Conservation (phyloP, 73 alveolate genomes). For the Paramecium sexaurelia region DNA sequence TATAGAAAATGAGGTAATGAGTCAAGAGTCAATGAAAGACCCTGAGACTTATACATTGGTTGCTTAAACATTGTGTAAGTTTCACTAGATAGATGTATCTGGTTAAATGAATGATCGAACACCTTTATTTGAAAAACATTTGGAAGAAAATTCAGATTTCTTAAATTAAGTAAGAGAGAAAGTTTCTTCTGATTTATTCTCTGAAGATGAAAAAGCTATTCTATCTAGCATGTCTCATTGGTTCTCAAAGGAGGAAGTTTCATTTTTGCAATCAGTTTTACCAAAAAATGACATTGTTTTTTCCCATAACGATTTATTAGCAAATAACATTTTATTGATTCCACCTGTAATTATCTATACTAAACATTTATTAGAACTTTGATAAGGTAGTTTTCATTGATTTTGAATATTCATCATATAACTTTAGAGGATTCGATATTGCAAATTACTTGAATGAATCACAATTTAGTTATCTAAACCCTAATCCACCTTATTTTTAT, state of each 20-base stretch:
- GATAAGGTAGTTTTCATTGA: slow-evolving; percentile 61
- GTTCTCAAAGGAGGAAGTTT: slow-evolving; percentile 54
- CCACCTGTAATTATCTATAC: slow-evolving; percentile 11
- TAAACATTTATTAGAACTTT: background rate
- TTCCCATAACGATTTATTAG: slow-evolving; percentile 68
- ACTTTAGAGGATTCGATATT: slow-evolving; percentile 65
- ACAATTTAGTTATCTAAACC: slow-evolving; percentile 49
- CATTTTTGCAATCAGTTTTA: background rate
- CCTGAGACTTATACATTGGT: slow-evolving; percentile 22
- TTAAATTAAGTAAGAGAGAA: background rate
- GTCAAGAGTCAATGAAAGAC: slow-evolving; percentile 61
- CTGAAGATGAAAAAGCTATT: background rate
- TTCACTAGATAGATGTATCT: slow-evolving; percentile 52
- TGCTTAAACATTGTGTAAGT: slow-evolving; percentile 56
- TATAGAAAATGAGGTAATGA: slow-evolving; percentile 40
- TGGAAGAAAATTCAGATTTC: background rate
- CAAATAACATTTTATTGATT: slow-evolving; percentile 54
- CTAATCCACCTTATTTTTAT: slow-evolving; percentile 65
- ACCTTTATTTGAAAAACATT: slow-evolving; percentile 28
- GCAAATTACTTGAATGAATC: slow-evolving; percentile 67
- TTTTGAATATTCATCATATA: slow-evolving; percentile 57
- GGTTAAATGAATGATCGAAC: background rate
- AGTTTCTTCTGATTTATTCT: background rate
- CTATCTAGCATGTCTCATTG: slow-evolving; percentile 16
- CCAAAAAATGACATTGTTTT: slow-evolving; percentile 56